These are phyloP conservation scores for Aristolochia californica DNA, from an alignment of 164 flowering plant species.

Conservation along the genomic window DNA sequence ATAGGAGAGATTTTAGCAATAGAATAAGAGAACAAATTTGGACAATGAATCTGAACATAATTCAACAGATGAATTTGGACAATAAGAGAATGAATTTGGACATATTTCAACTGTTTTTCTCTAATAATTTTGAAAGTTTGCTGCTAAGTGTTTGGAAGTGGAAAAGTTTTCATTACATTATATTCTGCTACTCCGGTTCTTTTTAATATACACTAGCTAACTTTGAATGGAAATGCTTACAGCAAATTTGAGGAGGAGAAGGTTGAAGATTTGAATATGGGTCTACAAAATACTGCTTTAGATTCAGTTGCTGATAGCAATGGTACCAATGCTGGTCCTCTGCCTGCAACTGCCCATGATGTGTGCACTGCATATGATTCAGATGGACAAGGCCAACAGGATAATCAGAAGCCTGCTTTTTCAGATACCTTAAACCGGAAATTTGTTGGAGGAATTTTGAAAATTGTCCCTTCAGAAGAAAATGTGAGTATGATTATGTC, in stretches of 20 bases:
- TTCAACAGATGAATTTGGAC: too few relatives aligned
- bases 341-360: background rate
- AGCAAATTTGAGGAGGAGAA: conserved; percentile 88
- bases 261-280: conserved; percentile 51
- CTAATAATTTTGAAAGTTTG: too few relatives aligned
- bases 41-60: too few relatives aligned
- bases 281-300: conserved; percentile 30
- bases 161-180: background rate
- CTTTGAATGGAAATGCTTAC: background rate
- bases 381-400: conserved; percentile 20
- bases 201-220: too few relatives aligned
- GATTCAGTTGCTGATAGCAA: conserved; percentile 24
- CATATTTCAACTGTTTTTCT: too few relatives aligned
- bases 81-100: too few relatives aligned
- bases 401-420: conserved; percentile 4
- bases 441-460: conserved; percentile 51
- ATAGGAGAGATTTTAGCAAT: too few relatives aligned
- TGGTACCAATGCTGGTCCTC: conserved; percentile 3
- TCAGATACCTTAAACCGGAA: conserved; percentile 28
- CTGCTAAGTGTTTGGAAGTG: too few relatives aligned
- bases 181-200: too few relatives aligned
- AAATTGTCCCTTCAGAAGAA: conserved; percentile 61
- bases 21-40: too few relatives aligned
- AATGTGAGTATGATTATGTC: conserved; percentile 34
- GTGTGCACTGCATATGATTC: conserved; percentile 11